phyloP scores from a whole-genome alignment of 306 rosid genomes.

The Cicer chorassanicum region DNA sequence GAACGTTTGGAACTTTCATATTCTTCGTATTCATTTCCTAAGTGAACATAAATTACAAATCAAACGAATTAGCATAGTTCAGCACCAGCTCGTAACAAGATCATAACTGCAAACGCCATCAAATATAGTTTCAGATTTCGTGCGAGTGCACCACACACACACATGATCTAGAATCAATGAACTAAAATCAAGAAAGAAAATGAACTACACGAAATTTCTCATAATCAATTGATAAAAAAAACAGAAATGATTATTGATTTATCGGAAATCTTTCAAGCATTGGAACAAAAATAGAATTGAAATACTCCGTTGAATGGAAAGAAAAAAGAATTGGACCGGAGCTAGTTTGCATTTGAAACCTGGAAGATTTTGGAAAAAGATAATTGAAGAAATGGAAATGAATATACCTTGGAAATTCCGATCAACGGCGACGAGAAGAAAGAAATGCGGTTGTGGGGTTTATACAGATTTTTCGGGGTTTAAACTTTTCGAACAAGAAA shows the following conservation, averaged over 20 bases:
- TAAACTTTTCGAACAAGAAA: slow-evolving; percentile 47
- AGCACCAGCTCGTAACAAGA: background rate
- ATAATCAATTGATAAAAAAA: background rate
- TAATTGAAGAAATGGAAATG: background rate
- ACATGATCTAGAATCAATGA: background rate
- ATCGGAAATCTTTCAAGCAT: background rate
- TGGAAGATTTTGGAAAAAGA: background rate
- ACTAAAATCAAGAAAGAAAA: background rate
- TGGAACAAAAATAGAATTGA: slow-evolving; percentile 21
- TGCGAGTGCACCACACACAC: background rate
- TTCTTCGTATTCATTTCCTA: slow-evolving; percentile 47
- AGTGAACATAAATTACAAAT: background rate
- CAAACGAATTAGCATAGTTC: slow-evolving; percentile 9
- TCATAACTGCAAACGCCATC: slow-evolving; percentile 8
- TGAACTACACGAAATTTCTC: background rate
- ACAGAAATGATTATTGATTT: background rate
- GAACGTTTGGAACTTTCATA: slow-evolving; percentile 48
- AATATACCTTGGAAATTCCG: slow-evolving; percentile 39
- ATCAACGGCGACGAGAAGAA: background rate
- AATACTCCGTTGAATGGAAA: background rate
- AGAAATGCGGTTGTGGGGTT: slow-evolving; percentile 33
- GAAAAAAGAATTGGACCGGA: background rate
- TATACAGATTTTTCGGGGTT: slow-evolving; percentile 41
- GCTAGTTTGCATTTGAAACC: background rate
- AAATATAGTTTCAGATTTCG: background rate